Evolutionary conservation across 495 filamentous ascomycete genomes (phyloP), one percentile per base, ranked within the genome.

Genomic region (Aspergillus wentii): DNA sequence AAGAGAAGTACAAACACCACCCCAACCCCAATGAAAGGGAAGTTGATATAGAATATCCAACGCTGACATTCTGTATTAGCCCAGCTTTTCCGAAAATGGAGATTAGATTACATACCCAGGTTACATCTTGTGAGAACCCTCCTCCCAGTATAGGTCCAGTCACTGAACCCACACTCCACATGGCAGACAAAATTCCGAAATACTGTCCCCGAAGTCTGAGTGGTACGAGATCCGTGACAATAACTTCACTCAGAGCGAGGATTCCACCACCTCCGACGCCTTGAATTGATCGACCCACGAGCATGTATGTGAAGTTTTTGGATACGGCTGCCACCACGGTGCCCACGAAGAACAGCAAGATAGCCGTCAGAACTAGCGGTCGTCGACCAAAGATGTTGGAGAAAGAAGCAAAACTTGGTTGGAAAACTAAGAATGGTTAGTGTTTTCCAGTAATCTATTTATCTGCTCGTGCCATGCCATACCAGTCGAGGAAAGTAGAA

Each of bases 211-310:
- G 52, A 9, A 57, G 51, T 11, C 63, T 43, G 4, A 76, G 51
- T 0, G 71, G 68, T 8, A 75, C 74, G 9, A 88, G 57, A 47
- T 88, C 85, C 0, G 82, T 85, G 30, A 88, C 69, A 13, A 88
- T 60, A 15, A 86, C 78, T 49, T 86, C 80, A 1, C 71, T 74
- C 41, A 87, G 52, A 4, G 72, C 68, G 13, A 86, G 68, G 26
- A 89, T 64, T 0, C 85, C 84, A 13, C 84, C 83, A 18, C 80
- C 83, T 5, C 85, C 85, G 14, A 84, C 56, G 29, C 85, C 85
- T 41, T 87, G 83, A 14, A 88, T 71, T 0, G 74, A 68, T 6
- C 85, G 69, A 3, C 82, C 82, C 20, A 81, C 68, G 9, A 87
- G 70, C 49, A 89, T 71, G 21, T 76, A 54, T 3, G 73, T 78